Conservation (phyloP, 306 rosid species). For the Sicyos edulis region DNA sequence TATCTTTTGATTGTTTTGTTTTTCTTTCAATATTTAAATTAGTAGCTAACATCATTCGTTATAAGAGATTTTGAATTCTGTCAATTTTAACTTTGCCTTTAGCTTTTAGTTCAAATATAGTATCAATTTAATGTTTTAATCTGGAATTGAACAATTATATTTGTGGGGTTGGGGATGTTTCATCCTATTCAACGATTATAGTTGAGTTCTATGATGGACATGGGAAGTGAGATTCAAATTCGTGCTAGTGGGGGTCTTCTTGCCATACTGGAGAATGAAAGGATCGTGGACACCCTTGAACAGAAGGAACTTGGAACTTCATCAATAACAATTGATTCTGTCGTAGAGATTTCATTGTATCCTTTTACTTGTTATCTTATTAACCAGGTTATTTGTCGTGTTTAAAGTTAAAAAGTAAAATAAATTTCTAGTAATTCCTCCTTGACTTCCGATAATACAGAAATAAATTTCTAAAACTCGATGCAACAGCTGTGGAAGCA, state of each 20-base stretch:
- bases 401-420: constrained; percentile 13
- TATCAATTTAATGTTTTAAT: constrained; percentile 1
- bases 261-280: constrained; percentile 88
- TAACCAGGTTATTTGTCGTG: constrained; percentile 14
- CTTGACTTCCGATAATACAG: constrained; percentile 52
- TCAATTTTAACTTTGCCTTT: not conserved
- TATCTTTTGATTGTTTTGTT: not conserved
- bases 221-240: constrained; percentile 89
- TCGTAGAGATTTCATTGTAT: constrained; percentile 81
- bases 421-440: constrained; percentile 25
- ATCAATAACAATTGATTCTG: constrained; percentile 72
- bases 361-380: constrained; percentile 32
- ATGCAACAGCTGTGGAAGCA: constrained; percentile 86
- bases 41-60: not conserved
- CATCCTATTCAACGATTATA: constrained; percentile 30
- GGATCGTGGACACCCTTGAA: constrained; percentile 74
- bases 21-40: not conserved
- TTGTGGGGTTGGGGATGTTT: not conserved
- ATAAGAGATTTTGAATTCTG: not conserved
- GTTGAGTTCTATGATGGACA: constrained; percentile 97
- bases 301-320: constrained; percentile 67
- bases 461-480: constrained; percentile 86
- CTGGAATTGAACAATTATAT: constrained; percentile 9
- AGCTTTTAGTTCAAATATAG: constrained; percentile 1
- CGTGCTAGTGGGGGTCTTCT: constrained; percentile 98